phyloP scores from a whole-genome alignment of 2,329 filamentous ascomycete genomes.

The Cladosporium sp. region DNA sequence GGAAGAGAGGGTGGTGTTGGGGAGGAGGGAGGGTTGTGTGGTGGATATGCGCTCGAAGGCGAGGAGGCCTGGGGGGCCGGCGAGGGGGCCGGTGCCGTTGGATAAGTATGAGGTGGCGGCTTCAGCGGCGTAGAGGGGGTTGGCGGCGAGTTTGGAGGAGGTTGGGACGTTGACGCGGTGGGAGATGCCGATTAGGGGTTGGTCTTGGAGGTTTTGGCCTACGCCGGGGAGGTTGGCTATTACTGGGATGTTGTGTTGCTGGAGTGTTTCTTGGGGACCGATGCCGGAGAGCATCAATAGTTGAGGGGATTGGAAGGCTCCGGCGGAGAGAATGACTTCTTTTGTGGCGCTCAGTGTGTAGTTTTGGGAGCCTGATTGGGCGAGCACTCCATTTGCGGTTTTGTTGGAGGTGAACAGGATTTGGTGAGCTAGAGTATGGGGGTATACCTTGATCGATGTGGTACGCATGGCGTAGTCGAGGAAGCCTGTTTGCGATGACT shows the following conservation, averaged over 20 bases:
- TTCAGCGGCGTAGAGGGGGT: conserved; percentile 23
- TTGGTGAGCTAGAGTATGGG: conserved; percentile 29
- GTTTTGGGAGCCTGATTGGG: conserved; percentile 28
- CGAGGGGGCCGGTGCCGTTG: conserved; percentile 30
- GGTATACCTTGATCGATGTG: conserved; percentile 39
- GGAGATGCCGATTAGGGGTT: conserved; percentile 41
- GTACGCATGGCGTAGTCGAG: conserved; percentile 33
- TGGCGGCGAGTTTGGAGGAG: conserved; percentile 21
- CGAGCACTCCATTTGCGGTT: conserved; percentile 14
- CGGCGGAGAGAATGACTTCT: conserved; percentile 50
- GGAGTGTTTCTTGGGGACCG: conserved; percentile 36
- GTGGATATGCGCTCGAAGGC: conserved; percentile 36
- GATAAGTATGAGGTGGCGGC: conserved; percentile 24
- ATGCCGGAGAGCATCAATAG: conserved; percentile 39
- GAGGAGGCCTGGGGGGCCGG: conserved; percentile 28
- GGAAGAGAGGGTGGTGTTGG: conserved; percentile 22
- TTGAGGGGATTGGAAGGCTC: conserved; percentile 47
- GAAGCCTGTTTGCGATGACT: conserved; percentile 33
- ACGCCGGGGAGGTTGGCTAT: conserved; percentile 34
- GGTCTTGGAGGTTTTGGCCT: conserved; percentile 35
- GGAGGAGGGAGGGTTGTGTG: conserved; percentile 17
- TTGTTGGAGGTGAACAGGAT: conserved; percentile 14
- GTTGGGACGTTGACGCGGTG: conserved; percentile 31
- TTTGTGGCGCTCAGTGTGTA: conserved; percentile 38
- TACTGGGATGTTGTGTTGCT: conserved; percentile 35